A percentile compares a stretch with the other conserved stretches of the same genome.
phyloP scores from a whole-genome alignment of 768 basidiomycete species.

The Clathrus columnatus region DNA sequence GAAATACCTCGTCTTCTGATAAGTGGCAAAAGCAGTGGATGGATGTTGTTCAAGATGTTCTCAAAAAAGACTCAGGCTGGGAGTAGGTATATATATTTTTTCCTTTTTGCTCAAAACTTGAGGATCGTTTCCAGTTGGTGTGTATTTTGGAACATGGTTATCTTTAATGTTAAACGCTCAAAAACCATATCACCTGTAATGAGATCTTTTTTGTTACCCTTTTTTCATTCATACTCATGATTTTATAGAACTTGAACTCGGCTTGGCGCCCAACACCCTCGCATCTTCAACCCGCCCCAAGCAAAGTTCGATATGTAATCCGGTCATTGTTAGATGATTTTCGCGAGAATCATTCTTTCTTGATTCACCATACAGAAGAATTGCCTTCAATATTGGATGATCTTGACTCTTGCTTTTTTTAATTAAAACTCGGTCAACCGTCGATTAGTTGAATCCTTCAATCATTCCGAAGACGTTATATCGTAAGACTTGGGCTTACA shows the following conservation, averaged over 20 bases:
- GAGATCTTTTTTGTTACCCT: background rate
- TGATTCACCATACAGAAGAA: background rate
- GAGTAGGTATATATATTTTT: conserved; percentile 9
- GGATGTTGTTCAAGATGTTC: conserved; percentile 11
- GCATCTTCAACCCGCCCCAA: background rate
- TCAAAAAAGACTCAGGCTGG: conserved; percentile 15
- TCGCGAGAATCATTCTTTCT: background rate
- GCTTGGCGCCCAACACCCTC: background rate
- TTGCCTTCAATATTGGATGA: background rate
- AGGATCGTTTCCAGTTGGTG: background rate
- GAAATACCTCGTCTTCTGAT: background rate
- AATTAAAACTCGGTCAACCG: no score
- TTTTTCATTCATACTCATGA: background rate
- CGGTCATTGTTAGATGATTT: background rate
- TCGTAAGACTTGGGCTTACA: no score
- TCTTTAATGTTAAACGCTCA: background rate
- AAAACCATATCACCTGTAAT: background rate
- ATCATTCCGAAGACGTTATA: no score
- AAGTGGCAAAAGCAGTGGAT: conserved; percentile 14
- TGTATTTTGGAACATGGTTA: conserved; percentile 6
- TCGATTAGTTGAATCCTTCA: no score
- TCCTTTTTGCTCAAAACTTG: background rate
- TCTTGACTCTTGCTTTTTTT: no score
- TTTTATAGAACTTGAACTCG: background rate
- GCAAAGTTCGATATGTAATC: background rate